These are phyloP conservation scores for Euphorbia celastroides DNA, from an alignment of 441 rosid genomes.

Conservation along the genomic window DNA sequence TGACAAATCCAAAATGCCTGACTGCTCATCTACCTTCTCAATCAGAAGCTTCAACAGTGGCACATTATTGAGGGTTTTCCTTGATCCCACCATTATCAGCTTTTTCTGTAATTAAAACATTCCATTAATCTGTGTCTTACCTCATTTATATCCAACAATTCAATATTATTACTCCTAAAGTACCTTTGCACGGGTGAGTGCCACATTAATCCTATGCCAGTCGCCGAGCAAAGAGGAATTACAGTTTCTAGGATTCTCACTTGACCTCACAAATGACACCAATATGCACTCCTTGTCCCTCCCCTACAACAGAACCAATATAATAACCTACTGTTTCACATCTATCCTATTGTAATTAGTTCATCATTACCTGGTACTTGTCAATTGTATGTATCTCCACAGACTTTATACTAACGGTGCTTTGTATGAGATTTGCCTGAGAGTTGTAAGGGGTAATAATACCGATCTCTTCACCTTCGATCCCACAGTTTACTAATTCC, in stretches of 20 bases:
- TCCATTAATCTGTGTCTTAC: not conserved
- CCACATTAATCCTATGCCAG: conserved; percentile 97
- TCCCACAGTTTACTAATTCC: conserved; percentile 55
- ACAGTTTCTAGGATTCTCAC: conserved; percentile 51
- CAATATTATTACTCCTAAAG: not conserved
- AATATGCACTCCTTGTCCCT: conserved; percentile 91
- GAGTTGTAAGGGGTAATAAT: conserved; percentile 96
- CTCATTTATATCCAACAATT: not conserved
- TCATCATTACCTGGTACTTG: conserved; percentile 72
- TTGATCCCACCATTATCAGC: conserved; percentile 88
- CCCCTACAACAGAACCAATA: conserved; percentile 45
- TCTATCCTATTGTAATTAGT: not conserved
- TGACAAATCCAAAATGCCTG: conserved; percentile 49
- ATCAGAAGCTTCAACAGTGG: conserved; percentile 85
- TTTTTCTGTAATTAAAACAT: conserved; percentile 49
- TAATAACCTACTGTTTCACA: not conserved
- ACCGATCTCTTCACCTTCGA: conserved; percentile 70
- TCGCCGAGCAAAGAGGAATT: conserved; percentile 76
- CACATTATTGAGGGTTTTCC: conserved; percentile 61
- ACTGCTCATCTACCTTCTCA: conserved; percentile 66
- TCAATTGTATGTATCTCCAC: conserved; percentile 96
- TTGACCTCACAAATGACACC: conserved; percentile 78
- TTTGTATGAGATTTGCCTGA: conserved; percentile 71
- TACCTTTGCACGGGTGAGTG: conserved; percentile 94
- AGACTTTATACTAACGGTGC: conserved; percentile 29